phyloP scores from a whole-genome alignment of 2,329 filamentous ascomycete genomes.

The Aspergillus oerlinghausenensis region DNA sequence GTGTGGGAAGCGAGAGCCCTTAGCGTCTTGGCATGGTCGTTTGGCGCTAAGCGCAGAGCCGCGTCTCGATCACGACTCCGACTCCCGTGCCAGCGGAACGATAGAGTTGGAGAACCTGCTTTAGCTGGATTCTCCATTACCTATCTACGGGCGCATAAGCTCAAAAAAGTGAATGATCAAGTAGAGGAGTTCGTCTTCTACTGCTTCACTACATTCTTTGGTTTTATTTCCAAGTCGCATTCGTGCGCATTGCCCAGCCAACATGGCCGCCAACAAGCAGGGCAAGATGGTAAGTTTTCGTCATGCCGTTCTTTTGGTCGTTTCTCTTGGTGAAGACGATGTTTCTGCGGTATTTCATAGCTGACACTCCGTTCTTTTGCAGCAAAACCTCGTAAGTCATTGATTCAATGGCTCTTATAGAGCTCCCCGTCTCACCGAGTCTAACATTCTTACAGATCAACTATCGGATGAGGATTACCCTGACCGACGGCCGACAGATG shows the following conservation, averaged over 20 bases:
- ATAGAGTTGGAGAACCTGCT: constrained; percentile 12
- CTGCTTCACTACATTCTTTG: constrained; percentile 23
- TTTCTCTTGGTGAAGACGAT: neutral
- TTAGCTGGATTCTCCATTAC: constrained; percentile 1
- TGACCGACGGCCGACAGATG: constrained; percentile 94
- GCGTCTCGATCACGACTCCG: constrained; percentile 14
- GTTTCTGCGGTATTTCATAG: constrained; percentile 20
- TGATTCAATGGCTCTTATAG: neutral
- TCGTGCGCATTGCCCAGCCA: constrained; percentile 37
- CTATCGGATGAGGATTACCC: constrained; percentile 95
- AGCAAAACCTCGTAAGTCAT: constrained; percentile 62
- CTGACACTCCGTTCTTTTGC: constrained; percentile 48
- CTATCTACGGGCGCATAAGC: constrained; percentile 9
- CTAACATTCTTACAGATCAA: constrained; percentile 75
- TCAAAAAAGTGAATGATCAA: constrained; percentile 9
- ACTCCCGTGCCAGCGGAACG: constrained; percentile 7
- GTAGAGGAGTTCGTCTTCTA: constrained; percentile 20
- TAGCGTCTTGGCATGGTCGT: constrained; percentile 30
- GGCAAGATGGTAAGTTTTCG: constrained; percentile 90
- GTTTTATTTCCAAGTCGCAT: constrained; percentile 37
- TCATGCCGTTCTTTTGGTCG: constrained; percentile 2
- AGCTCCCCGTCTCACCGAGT: neutral
- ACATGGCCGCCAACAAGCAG: constrained; percentile 76
- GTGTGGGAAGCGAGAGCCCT: constrained; percentile 35
- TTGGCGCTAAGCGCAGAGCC: constrained; percentile 24